phyloP scores from a whole-genome alignment of 768 basidiomycete genomes.

The Termitomyces bulborhizus region DNA sequence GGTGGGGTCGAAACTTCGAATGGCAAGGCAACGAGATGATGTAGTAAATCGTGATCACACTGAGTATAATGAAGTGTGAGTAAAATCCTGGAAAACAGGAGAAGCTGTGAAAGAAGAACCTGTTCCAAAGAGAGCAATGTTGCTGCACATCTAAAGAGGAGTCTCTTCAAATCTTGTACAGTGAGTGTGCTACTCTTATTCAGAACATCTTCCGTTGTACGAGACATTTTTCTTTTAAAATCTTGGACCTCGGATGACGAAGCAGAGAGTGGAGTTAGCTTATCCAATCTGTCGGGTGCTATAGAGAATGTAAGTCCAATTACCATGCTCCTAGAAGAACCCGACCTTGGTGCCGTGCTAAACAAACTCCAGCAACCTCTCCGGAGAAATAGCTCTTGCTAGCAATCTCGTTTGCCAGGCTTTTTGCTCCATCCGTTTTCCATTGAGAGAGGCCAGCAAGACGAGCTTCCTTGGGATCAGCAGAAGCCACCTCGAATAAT shows the following conservation, averaged over 20 bases:
- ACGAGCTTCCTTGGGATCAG: constrained; percentile 33
- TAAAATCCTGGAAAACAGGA: neutral
- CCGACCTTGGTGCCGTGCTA: constrained; percentile 62
- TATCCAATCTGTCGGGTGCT: constrained; percentile 59
- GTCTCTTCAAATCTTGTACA: constrained; percentile 75
- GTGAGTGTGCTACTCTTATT: constrained; percentile 69
- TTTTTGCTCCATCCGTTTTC: constrained; percentile 78
- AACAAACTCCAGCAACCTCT: constrained; percentile 74
- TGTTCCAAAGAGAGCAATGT: constrained; percentile 64
- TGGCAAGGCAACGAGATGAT: constrained; percentile 82
- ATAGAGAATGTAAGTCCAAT: neutral
- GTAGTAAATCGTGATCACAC: constrained; percentile 82
- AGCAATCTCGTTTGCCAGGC: constrained; percentile 79
- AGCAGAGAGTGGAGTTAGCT: constrained; percentile 52
- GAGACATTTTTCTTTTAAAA: constrained; percentile 62
- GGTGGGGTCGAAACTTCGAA: constrained; percentile 86
- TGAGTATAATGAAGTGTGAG: constrained; percentile 19
- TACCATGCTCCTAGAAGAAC: neutral
- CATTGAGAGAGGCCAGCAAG: constrained; percentile 50
- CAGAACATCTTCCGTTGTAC: constrained; percentile 61
- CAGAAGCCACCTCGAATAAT: neutral
- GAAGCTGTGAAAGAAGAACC: constrained; percentile 27
- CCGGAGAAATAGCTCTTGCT: constrained; percentile 89
- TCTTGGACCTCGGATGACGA: constrained; percentile 56
- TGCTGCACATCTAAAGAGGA: constrained; percentile 84